Percentiles rank a stretch among this genome's conserved stretches.
Evolutionary conservation across 1,284 basidiomycete species (phyloP).

Genomic region (Flammula alnicola): DNA sequence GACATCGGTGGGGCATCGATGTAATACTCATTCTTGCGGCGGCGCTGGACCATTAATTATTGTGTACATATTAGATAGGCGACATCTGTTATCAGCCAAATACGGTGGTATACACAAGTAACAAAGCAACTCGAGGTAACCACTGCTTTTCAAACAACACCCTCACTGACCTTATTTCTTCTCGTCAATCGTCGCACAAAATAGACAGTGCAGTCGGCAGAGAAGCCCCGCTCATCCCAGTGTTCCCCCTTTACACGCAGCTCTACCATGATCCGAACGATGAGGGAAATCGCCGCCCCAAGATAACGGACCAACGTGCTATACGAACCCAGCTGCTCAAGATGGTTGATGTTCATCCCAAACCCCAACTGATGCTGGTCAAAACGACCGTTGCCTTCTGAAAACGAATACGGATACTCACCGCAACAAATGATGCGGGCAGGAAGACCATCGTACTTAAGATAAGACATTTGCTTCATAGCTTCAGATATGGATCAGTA

Average conservation of each 20-base stretch:
- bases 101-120: no score
- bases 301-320: constrained; percentile 39
- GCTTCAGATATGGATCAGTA: no score
- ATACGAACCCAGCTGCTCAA: constrained; percentile 32
- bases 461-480: constrained; percentile 56
- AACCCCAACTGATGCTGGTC: constrained; percentile 43
- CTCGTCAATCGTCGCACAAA: neutral
- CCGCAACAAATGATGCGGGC: constrained; percentile 53
- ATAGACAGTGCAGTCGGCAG: constrained; percentile 4
- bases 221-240: neutral
- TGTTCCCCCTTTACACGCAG: constrained; percentile 33
- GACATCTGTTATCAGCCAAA: no score
- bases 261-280: constrained; percentile 43
- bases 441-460: constrained; percentile 58
- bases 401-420: constrained; percentile 28
- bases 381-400: neutral
- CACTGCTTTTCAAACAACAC: neutral
- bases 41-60: no score
- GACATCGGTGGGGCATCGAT: no score
- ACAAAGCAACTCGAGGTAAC: neutral
- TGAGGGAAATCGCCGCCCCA: constrained; percentile 36
- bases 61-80: no score
- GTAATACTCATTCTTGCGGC: no score
- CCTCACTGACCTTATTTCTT: neutral
- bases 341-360: constrained; percentile 54